Percentiles rank a stretch among this genome's conserved stretches.
Evolutionary conservation across 768 basidiomycete species (phyloP).

Genomic region (Kwoniella newhampshirensis): DNA sequence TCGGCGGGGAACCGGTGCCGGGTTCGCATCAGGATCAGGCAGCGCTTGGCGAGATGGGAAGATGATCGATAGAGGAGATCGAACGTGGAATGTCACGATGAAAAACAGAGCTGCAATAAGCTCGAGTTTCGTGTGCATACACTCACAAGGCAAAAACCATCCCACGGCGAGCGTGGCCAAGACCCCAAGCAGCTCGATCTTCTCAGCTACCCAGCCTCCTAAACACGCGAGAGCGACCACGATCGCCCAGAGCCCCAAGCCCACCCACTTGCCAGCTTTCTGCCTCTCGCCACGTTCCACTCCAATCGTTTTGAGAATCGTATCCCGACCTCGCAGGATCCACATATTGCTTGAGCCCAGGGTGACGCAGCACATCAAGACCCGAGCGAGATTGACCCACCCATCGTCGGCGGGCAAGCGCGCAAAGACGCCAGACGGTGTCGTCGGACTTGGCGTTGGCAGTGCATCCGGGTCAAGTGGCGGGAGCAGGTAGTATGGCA

Average conservation of each 20-base stretch:
- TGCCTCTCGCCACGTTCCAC: conserved; percentile 43
- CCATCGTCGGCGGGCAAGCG: conserved; percentile 35
- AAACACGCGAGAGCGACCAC: conserved; percentile 36
- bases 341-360: conserved; percentile 43
- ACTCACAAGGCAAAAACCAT: conserved; percentile 50
- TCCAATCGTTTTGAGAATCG: conserved; percentile 36
- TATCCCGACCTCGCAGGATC: conserved; percentile 44
- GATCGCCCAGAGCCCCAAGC: conserved; percentile 38
- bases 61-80: conserved; percentile 77
- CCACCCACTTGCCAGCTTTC: conserved; percentile 46
- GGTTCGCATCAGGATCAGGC: conserved; percentile 11
- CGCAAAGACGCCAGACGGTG: conserved; percentile 37
- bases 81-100: conserved; percentile 78
- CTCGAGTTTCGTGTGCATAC: not conserved
- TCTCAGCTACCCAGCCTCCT: conserved; percentile 43
- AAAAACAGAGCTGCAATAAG: conserved; percentile 64
- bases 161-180: conserved; percentile 40
- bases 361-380: conserved; percentile 41
- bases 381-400: conserved; percentile 47
- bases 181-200: conserved; percentile 43
- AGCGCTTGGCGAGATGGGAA: conserved; percentile 58
- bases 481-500: conserved; percentile 51
- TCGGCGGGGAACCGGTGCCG: conserved; percentile 2
- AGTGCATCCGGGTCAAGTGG: conserved; percentile 11
- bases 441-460: conserved; percentile 16